These are phyloP conservation scores for Fusarium dimerum DNA, from an alignment of 2,329 filamentous ascomycete species.

Conservation along the genomic window DNA sequence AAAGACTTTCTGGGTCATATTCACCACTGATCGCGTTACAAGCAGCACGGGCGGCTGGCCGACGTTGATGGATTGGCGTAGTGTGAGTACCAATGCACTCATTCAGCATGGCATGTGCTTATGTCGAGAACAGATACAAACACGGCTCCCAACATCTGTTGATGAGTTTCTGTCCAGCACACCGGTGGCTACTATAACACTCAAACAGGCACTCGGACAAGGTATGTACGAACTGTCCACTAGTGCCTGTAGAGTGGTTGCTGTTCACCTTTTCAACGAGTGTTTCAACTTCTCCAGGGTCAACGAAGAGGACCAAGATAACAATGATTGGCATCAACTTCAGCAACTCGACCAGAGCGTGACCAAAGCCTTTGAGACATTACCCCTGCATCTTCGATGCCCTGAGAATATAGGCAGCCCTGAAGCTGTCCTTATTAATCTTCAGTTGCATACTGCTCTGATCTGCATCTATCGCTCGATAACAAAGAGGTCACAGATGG, in stretches of 20 bases:
- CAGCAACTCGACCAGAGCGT: constrained; percentile 9
- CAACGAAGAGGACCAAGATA: constrained; percentile 11
- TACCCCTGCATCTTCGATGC: constrained; percentile 9
- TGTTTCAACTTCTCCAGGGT: constrained; percentile 22
- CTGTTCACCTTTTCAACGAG: constrained; percentile 20
- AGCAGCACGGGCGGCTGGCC: constrained; percentile 90
- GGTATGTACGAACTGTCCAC: constrained; percentile 23
- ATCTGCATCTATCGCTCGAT: constrained; percentile 16
- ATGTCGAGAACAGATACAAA: constrained; percentile 5
- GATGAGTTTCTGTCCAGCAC: constrained; percentile 11
- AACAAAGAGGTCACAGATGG: constrained; percentile 8
- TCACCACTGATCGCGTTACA: constrained; percentile 76
- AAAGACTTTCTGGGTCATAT: constrained; percentile 78
- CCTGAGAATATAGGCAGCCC: constrained; percentile 17
- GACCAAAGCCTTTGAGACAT: constrained; percentile 13
- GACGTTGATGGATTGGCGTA: constrained; percentile 64
- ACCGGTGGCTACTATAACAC: constrained; percentile 33
- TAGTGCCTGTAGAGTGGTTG: constrained; percentile 19
- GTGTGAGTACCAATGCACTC: background rate
- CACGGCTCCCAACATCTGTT: constrained; percentile 1
- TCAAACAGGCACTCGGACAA: constrained; percentile 12
- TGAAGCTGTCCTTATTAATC: constrained; percentile 17
- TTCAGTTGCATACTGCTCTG: constrained; percentile 14
- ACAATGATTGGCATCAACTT: constrained; percentile 12
- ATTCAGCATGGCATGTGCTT: fast-evolving